Evolutionary conservation across 1,284 basidiomycete species (phyloP).

Genomic region (Ceratobasidium sp.): DNA sequence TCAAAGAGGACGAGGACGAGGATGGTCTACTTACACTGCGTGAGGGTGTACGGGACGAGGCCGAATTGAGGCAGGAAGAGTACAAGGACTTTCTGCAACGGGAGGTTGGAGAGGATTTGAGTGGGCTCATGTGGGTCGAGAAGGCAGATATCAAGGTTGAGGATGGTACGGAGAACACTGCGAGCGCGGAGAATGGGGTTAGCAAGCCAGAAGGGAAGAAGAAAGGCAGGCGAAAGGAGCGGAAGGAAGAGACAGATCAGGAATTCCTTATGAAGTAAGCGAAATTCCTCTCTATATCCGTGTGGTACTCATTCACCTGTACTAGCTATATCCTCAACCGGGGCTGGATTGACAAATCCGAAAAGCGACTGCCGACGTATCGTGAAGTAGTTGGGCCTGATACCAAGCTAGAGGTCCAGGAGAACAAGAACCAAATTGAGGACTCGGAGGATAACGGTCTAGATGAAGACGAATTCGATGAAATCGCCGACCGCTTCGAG

Average conservation of each 20-base stretch:
- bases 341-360: conserved; percentile 90
- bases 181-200: conserved; percentile 50
- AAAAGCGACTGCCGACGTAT: conserved; percentile 84
- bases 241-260: conserved; percentile 76
- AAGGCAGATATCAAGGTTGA: conserved; percentile 63
- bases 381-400: conserved; percentile 72
- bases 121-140: conserved; percentile 61
- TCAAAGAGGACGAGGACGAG: conserved; percentile 63
- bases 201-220: conserved; percentile 53
- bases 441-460: conserved; percentile 55
- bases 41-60: conserved; percentile 82
- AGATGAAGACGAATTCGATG: conserved; percentile 74
- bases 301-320: conserved; percentile 13
- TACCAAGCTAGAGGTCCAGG: conserved; percentile 53
- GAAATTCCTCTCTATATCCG: conserved; percentile 30
- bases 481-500: conserved; percentile 79
- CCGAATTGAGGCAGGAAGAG: conserved; percentile 81
- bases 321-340: conserved; percentile 92
- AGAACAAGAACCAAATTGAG: conserved; percentile 41
- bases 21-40: conserved; percentile 76
- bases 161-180: conserved; percentile 52
- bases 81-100: conserved; percentile 85
- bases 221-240: conserved; percentile 53
- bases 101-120: conserved; percentile 85
- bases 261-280: conserved; percentile 93